Base-by-base conservation (phyloP, 2,329 filamentous ascomycete species). In the Malbranchea cinnamomea region DNA sequence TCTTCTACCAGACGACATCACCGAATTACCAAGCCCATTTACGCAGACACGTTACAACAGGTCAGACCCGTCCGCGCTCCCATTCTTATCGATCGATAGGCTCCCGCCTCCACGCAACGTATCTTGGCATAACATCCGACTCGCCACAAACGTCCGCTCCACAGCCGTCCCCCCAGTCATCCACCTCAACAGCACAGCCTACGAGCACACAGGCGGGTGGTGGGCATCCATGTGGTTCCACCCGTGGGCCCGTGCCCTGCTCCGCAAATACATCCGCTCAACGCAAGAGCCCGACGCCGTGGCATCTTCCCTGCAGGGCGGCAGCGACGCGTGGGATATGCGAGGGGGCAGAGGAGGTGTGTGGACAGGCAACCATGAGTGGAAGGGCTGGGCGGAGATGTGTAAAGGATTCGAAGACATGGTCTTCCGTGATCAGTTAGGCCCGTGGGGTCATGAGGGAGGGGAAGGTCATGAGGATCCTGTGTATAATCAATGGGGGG, bases 311-410 rank as follows among this genome's bases (percentile, higher is more conserved):
- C 50, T 59, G 5, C 49, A 59, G 0, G 64, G 62, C 8, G 63
- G 60, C 3, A 55, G 63, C 28, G 49, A 54, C 1, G 54, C 53
- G 45, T 64, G 63, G 60, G 61, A 68, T 39, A 44, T 52, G 31
- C 56, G 63, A 9, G 65, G 64, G 6, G 65, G 65, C 0, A 54
- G 53, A n/a, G 65, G 65, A 3, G 67, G 66, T 5, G 46, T 67
- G 3, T 71, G 67, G 67, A 67, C 64, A 0, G 59, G 57, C 8
- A 48, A 52, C n/a, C 53, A 53, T 12, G 50, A 54, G 21, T 70
- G 65, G 64, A 35, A 65, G 13, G 53, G 54, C 0, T 65, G 63
- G 48, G 53, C 52, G 5, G 62, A 67, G 14, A 52, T 67, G 4
- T 67, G 62, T 17, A 46, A 49, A 8, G 54, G 57, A 2, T 47